A percentile compares a stretch with the other conserved stretches of the same genome.
These are phyloP conservation scores for Starmerella bombicola DNA, from an alignment of 805 yeast genomes.

Conservation along the genomic window DNA sequence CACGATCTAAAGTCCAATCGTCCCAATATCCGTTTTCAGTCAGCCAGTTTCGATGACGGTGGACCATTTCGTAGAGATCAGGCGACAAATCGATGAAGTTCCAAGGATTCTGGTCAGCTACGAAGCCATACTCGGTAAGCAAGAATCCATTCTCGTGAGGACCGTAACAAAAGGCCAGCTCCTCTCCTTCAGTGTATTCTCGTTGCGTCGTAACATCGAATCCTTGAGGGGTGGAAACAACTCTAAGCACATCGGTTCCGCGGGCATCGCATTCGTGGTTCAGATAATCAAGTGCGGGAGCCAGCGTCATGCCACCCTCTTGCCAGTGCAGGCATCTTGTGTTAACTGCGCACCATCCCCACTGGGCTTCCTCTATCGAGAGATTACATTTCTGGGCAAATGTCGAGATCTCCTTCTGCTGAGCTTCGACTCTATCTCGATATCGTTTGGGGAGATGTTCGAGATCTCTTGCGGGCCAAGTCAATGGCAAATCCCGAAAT, in stretches of 20 bases:
- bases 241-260: conserved; percentile 16
- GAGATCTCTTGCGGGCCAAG: conserved; percentile 37
- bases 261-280: conserved; percentile 43
- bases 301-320: conserved; percentile 66
- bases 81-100: conserved; percentile 53
- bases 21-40: conserved; percentile 47
- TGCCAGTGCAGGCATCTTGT: conserved; percentile 81
- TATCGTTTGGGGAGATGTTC: conserved; percentile 20
- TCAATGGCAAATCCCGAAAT: conserved; percentile 46
- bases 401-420: conserved; percentile 8
- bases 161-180: conserved; percentile 68
- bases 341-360: conserved; percentile 81
- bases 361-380: conserved; percentile 25
- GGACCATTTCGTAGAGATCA: conserved; percentile 31
- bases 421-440: conserved; percentile 16
- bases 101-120: conserved; percentile 47
- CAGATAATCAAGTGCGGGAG: conserved; percentile 79
- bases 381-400: conserved; percentile 2
- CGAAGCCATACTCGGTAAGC: conserved; percentile 79
- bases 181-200: conserved; percentile 36
- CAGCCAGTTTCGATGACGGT: conserved; percentile 37
- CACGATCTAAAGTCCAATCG: conserved; percentile 51
- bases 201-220: conserved; percentile 40
- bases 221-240: conserved; percentile 39
- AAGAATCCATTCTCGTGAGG: conserved; percentile 77